Evolutionary conservation across 768 basidiomycete genomes (phyloP).

Genomic region (Mycena filopes): DNA sequence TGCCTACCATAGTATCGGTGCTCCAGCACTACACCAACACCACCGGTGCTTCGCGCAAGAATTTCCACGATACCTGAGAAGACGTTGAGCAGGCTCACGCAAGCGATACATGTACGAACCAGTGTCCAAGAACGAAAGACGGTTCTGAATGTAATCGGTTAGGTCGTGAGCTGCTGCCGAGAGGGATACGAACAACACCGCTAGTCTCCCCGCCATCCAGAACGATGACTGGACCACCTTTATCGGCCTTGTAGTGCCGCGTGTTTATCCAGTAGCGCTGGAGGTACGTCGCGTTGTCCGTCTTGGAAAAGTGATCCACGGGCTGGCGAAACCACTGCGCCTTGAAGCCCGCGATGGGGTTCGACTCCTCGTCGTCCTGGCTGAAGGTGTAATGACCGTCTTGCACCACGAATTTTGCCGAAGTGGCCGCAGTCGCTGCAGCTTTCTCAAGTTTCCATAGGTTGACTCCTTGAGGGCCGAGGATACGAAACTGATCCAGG

Average conservation of each 20-base stretch:
- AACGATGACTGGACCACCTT: conserved; percentile 86
- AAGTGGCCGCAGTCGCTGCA: conserved; percentile 31
- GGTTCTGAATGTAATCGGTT: conserved; percentile 45
- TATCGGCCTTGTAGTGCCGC: conserved; percentile 77
- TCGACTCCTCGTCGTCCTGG: conserved; percentile 24
- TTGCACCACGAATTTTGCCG: conserved; percentile 36
- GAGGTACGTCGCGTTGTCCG: conserved; percentile 69
- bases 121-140: conserved; percentile 72
- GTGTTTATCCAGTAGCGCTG: conserved; percentile 96
- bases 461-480: conserved; percentile 72
- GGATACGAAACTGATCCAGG: conserved; percentile 36
- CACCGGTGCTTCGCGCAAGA: conserved; percentile 84
- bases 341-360: conserved; percentile 54
- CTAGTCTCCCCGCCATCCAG: conserved; percentile 95
- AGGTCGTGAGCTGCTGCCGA: conserved; percentile 43
- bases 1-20: conserved; percentile 86
- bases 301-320: conserved; percentile 79
- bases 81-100: not conserved
- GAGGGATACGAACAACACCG: conserved; percentile 69
- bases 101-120: conserved; percentile 43
- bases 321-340: conserved; percentile 85
- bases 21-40: conserved; percentile 90
- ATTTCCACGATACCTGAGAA: conserved; percentile 79
- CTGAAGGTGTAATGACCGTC: conserved; percentile 28
- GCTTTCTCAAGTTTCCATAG: conserved; percentile 64